A percentile compares a stretch with the other conserved stretches of the same genome.
Conservation (phyloP, 2,329 filamentous ascomycete genomes). For the Myriangium duriaei region DNA sequence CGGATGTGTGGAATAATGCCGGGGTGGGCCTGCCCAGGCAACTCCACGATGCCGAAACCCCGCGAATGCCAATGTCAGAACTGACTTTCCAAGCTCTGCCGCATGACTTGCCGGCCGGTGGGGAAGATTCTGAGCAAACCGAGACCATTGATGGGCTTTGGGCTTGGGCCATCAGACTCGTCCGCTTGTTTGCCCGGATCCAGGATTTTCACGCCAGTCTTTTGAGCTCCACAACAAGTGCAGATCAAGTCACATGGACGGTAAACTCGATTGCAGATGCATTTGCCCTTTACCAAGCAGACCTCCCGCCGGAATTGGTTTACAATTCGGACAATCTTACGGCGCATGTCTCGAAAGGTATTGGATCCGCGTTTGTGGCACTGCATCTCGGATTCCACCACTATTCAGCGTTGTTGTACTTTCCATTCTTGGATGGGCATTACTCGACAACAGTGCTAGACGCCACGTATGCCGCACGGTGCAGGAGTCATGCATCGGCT, state of each 20-base stretch:
- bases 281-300: background rate
- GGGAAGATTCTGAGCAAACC: background rate
- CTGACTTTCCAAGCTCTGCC: background rate
- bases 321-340: background rate
- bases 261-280: background rate
- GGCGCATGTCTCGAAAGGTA: background rate
- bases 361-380: conserved; percentile 1
- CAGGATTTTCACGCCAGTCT: conserved; percentile 1
- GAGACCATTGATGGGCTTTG: too few species aligned
- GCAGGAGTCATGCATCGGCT: conserved; percentile 1
- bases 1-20: background rate
- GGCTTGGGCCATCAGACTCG: conserved; percentile 1
- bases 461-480: background rate
- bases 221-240: background rate
- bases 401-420: conserved; percentile 5
- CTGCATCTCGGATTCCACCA: conserved; percentile 5
- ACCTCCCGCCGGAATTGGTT: background rate
- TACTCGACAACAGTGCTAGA: background rate
- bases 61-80: background rate
- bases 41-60: background rate
- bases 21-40: background rate
- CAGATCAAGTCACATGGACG: background rate
- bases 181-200: background rate
- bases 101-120: too few species aligned
- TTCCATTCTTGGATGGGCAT: conserved; percentile 1